Conservation (phyloP, 805 yeast species). For the Kurtzmaniella cleridarum region DNA sequence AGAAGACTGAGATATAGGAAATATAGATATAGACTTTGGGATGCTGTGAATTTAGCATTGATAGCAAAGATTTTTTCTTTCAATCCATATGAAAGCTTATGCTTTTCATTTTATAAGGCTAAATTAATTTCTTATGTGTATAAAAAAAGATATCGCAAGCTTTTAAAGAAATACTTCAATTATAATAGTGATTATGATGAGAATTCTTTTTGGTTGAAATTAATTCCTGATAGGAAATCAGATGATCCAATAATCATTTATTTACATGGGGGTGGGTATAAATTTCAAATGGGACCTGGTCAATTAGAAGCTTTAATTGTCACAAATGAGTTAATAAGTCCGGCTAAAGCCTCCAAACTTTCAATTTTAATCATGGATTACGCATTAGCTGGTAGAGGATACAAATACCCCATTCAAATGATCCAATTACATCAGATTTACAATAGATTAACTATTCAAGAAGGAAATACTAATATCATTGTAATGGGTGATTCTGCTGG, state of each 20-base stretch:
- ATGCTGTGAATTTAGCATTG: no score
- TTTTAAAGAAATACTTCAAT: no score
- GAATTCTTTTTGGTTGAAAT: conserved; percentile 30
- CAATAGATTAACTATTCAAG: conserved; percentile 12
- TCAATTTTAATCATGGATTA: conserved; percentile 22
- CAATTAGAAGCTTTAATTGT: conserved; percentile 27
- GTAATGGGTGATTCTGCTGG: conserved; percentile 42
- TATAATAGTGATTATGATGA: conserved; percentile 13
- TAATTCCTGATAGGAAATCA: conserved; percentile 17
- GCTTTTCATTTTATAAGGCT: no score
- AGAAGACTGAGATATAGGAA: no score
- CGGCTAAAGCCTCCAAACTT: conserved; percentile 12
- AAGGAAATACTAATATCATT: conserved; percentile 22
- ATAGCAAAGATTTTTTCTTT: no score
- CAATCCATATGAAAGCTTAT: no score
- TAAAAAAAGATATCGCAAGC: no score
- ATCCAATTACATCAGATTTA: conserved; percentile 26
- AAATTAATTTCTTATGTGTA: no score
- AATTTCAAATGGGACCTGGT: conserved; percentile 21
- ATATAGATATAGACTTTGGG: no score
- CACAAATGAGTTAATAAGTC: conserved; percentile 23
- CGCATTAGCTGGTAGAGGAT: conserved; percentile 23
- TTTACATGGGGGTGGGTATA: conserved; percentile 38
- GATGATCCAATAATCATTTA: conserved; percentile 28
- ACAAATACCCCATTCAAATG: conserved; percentile 28